Conservation (phyloP, 768 basidiomycete genomes). For the Gautieria morchelliformis region DNA sequence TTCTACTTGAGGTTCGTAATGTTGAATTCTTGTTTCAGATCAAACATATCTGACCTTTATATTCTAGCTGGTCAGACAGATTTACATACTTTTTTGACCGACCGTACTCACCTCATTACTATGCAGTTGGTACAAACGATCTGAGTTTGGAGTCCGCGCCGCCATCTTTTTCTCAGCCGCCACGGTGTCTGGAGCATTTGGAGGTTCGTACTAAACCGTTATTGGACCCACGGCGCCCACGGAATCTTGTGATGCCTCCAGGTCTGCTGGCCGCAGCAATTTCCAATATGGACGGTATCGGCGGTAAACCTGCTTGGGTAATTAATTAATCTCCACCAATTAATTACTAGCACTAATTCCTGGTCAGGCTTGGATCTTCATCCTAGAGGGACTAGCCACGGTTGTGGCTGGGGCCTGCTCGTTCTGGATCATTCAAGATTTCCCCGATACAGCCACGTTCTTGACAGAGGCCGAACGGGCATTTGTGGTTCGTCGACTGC, state of each 20-base stretch:
- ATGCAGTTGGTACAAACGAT: constrained; percentile 55
- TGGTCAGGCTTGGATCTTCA: constrained; percentile 55
- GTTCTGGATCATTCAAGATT: constrained; percentile 70
- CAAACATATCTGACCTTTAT: not conserved
- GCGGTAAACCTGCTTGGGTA: constrained; percentile 45
- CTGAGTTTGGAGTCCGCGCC: constrained; percentile 56
- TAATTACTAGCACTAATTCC: not conserved
- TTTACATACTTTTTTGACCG: not conserved
- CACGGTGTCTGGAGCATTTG: constrained; percentile 72
- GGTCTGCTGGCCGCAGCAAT: constrained; percentile 63
- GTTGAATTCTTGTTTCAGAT: not conserved
- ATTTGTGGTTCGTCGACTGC: constrained; percentile 55
- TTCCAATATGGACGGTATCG: constrained; percentile 61
- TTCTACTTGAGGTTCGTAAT: constrained; percentile 8
- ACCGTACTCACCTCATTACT: not conserved
- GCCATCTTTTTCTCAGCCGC: constrained; percentile 72
- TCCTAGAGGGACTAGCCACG: constrained; percentile 65
- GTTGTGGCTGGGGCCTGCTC: constrained; percentile 48
- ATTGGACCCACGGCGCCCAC: constrained; percentile 10
- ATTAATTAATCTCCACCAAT: not conserved
- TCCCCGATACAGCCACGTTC: constrained; percentile 68
- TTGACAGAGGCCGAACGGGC: constrained; percentile 55
- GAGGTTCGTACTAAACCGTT: constrained; percentile 1
- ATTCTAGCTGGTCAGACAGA: not conserved
- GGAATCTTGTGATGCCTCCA: constrained; percentile 14